phyloP scores from a whole-genome alignment of 768 basidiomycete genomes.

The Sutorius australiensis region DNA sequence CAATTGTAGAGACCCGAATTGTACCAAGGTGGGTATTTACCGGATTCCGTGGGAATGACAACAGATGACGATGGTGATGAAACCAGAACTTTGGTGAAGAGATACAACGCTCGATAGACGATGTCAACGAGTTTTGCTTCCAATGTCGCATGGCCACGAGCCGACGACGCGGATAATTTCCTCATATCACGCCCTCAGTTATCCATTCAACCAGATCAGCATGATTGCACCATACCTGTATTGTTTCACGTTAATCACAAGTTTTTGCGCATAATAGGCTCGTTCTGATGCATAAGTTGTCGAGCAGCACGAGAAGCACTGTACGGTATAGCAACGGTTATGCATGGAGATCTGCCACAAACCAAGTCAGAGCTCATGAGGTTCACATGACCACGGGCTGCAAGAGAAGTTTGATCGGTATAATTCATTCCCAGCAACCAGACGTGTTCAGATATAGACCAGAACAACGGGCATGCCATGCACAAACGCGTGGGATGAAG shows the following conservation, averaged over 20 bases:
- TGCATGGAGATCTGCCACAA: not conserved
- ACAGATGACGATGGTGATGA: conserved; percentile 5
- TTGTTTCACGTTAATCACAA: conserved; percentile 20
- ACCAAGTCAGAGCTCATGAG: conserved; percentile 2
- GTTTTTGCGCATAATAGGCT: conserved; percentile 7
- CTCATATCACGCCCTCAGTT: conserved; percentile 2
- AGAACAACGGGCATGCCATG: not conserved
- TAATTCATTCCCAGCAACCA: not conserved
- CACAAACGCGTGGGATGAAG: not conserved
- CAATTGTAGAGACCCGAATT: conserved; percentile 50
- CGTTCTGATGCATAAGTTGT: conserved; percentile 2
- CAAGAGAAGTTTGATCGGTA: not conserved
- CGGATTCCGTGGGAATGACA: conserved; percentile 6
- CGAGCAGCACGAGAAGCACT: not conserved
- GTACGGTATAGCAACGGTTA: not conserved
- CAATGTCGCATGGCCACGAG: conserved; percentile 61
- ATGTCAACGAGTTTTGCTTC: conserved; percentile 67
- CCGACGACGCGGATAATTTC: conserved; percentile 23
- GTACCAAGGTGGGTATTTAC: conserved; percentile 49
- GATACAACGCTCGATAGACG: conserved; percentile 65
- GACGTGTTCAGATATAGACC: not conserved
- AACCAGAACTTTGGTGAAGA: conserved; percentile 63
- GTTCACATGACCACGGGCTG: conserved; percentile 3
- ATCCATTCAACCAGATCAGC: conserved; percentile 11
- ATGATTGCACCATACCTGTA: conserved; percentile 29